These are phyloP conservation scores for Pharnaceum exiguum DNA, from an alignment of 148 eudicot genomes.

Conservation along the genomic window DNA sequence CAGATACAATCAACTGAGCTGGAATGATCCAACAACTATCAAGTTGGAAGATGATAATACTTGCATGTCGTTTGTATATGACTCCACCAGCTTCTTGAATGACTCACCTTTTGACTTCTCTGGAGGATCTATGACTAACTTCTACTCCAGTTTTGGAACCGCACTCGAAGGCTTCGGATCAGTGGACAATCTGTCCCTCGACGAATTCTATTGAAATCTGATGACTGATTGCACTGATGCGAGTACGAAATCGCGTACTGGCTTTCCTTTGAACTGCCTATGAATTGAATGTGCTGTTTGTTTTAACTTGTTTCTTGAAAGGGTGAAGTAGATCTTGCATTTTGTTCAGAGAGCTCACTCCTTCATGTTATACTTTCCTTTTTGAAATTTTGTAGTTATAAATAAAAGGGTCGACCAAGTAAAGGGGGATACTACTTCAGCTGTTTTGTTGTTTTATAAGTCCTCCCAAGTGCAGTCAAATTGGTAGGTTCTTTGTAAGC, in stretches of 20 bases:
- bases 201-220: slow-evolving; percentile 36
- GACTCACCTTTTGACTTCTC: slow-evolving; percentile 51
- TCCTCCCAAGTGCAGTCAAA: no score
- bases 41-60: slow-evolving; percentile 14
- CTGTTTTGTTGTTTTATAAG: no score
- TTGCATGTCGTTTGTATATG: slow-evolving; percentile 41
- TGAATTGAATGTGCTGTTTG: slow-evolving; percentile 3
- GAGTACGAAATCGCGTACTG: background rate
- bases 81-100: slow-evolving; percentile 34
- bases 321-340: no score
- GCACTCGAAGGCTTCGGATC: slow-evolving; percentile 35
- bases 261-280: background rate
- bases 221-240: background rate
- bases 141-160: slow-evolving; percentile 24
- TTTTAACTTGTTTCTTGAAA: no score
- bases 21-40: slow-evolving; percentile 23
- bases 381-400: no score
- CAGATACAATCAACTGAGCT: slow-evolving; percentile 23
- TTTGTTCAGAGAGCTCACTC: no score
- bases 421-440: no score
- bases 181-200: slow-evolving; percentile 44
- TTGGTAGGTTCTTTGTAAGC: no score
- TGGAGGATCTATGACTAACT: slow-evolving; percentile 35
- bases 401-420: no score
- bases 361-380: no score